phyloP scores from a whole-genome alignment of 2,329 filamentous ascomycete species.

The Sclerotinia subarctica region DNA sequence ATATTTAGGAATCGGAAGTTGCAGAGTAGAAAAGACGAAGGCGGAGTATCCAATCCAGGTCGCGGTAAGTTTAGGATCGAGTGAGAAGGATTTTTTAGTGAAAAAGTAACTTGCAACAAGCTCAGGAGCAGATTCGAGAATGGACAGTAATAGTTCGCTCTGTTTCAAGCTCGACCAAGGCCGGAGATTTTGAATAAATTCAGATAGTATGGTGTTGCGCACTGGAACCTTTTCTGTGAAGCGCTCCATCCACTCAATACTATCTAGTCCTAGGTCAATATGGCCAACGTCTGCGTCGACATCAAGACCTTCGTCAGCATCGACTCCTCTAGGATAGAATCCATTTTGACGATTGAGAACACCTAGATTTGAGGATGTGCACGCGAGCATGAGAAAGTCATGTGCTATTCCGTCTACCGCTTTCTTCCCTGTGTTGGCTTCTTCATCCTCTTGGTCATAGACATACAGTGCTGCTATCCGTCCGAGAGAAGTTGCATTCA shows the following conservation, averaged over 20 bases:
- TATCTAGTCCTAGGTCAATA: conserved; percentile 65
- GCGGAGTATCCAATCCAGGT: conserved; percentile 95
- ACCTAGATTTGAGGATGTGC: conserved; percentile 70
- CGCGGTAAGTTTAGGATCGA: conserved; percentile 87
- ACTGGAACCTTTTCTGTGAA: conserved; percentile 67
- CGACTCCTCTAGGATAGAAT: conserved; percentile 74
- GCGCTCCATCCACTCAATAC: conserved; percentile 65
- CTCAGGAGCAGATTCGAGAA: conserved; percentile 80
- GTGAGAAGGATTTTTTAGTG: conserved; percentile 73
- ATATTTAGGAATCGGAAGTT: conserved; percentile 66
- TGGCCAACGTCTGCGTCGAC: conserved; percentile 46
- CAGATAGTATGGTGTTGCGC: conserved; percentile 73
- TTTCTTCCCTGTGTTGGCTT: conserved; percentile 43
- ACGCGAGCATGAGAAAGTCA: conserved; percentile 70
- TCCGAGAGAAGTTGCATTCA: conserved; percentile 71
- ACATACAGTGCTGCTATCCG: conserved; percentile 71
- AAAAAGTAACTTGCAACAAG: conserved; percentile 84
- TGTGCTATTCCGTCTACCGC: conserved; percentile 68
- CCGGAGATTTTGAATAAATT: conserved; percentile 73
- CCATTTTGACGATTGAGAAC: conserved; percentile 73
- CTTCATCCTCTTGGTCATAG: conserved; percentile 51
- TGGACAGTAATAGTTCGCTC: conserved; percentile 73
- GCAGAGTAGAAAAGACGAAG: conserved; percentile 78
- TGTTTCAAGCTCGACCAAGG: conserved; percentile 82
- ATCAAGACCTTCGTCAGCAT: conserved; percentile 53